Evolutionary conservation across 371 early-diverging fungal genomes (phyloP).

Genomic region (Mortierella sp.): DNA sequence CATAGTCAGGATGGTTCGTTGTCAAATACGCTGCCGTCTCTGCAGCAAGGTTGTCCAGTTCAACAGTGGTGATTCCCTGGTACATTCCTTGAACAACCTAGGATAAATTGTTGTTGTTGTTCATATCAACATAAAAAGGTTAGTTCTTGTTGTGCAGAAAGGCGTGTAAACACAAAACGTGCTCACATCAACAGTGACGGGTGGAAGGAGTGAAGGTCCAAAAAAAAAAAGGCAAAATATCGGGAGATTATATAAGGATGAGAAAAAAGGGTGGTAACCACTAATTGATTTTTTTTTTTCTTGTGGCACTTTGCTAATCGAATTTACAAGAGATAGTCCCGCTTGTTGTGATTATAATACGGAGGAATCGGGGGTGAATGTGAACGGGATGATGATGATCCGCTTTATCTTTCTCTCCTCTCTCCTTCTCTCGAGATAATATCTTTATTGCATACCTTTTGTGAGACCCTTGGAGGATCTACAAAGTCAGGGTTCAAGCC

Average conservation of each 20-base stretch:
- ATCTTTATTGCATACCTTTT: slow-evolving; percentile 75
- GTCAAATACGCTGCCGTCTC: slow-evolving; percentile 98
- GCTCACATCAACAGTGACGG: background rate
- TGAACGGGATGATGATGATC: background rate
- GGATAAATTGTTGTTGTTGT: background rate
- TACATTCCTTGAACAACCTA: slow-evolving; percentile 96
- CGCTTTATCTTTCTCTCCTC: background rate
- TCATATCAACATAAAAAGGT: background rate
- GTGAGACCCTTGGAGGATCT: slow-evolving; percentile 93
- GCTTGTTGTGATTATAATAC: too few relatives aligned
- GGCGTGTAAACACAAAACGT: background rate
- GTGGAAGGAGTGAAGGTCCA: slow-evolving; percentile 1
- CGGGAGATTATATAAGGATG: too few relatives aligned
- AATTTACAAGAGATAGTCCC: too few relatives aligned
- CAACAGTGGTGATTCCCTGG: slow-evolving; percentile 98
- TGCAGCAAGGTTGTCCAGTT: slow-evolving; percentile 97
- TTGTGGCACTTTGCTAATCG: too few relatives aligned
- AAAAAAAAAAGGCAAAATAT: slow-evolving; percentile 3
- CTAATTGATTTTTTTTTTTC: too few relatives aligned
- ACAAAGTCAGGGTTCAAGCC: slow-evolving; percentile 94
- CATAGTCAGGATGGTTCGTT: slow-evolving; percentile 98
- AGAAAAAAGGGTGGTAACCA: too few relatives aligned
- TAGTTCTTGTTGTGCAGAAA: background rate
- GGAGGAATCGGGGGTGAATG: too few relatives aligned
- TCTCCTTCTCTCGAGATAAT: too few relatives aligned